Conservation (phyloP, 2,329 filamentous ascomycete species). For the Calonectria pteridis region DNA sequence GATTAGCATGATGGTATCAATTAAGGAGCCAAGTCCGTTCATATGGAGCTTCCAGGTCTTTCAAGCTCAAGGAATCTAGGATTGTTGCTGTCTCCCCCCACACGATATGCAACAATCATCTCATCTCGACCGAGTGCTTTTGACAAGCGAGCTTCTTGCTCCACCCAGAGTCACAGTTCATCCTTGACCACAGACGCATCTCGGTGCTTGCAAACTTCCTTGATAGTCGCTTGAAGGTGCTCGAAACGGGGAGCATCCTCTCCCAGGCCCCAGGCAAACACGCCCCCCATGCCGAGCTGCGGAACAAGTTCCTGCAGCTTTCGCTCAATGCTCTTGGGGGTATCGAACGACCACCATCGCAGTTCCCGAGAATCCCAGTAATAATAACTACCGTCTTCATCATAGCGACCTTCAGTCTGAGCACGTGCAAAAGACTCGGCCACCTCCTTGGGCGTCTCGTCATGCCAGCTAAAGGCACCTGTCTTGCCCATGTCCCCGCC, state of each 20-base stretch:
- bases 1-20: constrained; percentile 8
- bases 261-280: constrained; percentile 82
- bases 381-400: constrained; percentile 75
- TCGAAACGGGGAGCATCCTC: constrained; percentile 69
- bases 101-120: constrained; percentile 11
- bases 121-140: constrained; percentile 1
- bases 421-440: constrained; percentile 70
- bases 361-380: constrained; percentile 72
- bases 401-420: constrained; percentile 61
- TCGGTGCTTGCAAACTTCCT: constrained; percentile 37
- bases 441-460: constrained; percentile 65
- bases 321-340: constrained; percentile 66
- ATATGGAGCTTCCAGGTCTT: not conserved
- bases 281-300: constrained; percentile 71
- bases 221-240: constrained; percentile 53
- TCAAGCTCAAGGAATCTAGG: not conserved
- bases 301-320: constrained; percentile 74
- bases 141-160: constrained; percentile 3
- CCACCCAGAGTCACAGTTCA: constrained; percentile 44
- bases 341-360: constrained; percentile 83
- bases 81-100: not conserved
- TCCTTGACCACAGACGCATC: constrained; percentile 37
- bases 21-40: constrained; percentile 11
- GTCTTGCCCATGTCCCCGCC: constrained; percentile 70
- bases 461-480: constrained; percentile 72